Conservation (phyloP, 2,329 filamentous ascomycete species). For the Microcera coccophila region DNA sequence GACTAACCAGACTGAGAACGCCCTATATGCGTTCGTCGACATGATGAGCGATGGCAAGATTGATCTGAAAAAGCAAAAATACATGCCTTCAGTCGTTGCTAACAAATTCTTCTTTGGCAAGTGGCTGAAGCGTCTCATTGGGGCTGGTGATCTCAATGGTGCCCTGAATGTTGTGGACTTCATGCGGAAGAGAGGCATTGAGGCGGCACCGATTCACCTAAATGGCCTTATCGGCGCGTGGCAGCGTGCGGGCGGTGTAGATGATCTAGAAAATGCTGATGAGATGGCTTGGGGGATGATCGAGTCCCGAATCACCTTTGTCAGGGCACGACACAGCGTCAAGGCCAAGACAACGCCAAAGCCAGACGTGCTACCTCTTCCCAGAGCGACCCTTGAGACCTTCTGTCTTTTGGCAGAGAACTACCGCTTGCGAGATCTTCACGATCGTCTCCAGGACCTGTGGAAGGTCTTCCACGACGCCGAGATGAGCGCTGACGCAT, state of each 20-base stretch:
- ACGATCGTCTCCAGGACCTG: conserved; percentile 55
- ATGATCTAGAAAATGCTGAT: conserved; percentile 59
- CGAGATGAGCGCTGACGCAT: conserved; percentile 64
- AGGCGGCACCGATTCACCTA: conserved; percentile 68
- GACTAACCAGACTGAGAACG: conserved; percentile 60
- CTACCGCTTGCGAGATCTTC: conserved; percentile 61
- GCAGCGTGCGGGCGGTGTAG: conserved; percentile 58
- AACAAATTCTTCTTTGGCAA: conserved; percentile 84
- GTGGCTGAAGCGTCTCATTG: conserved; percentile 82
- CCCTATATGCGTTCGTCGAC: conserved; percentile 76
- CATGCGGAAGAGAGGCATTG: conserved; percentile 67
- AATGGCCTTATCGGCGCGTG: conserved; percentile 80
- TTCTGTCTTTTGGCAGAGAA: conserved; percentile 71
- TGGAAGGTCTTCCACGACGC: conserved; percentile 60
- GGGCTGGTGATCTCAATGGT: conserved; percentile 64
- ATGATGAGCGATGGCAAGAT: conserved; percentile 71
- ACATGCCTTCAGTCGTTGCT: conserved; percentile 47
- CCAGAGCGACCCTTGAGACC: conserved; percentile 68
- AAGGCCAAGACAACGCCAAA: conserved; percentile 1
- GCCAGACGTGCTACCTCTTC: conserved; percentile 33
- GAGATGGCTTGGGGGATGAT: conserved; percentile 74
- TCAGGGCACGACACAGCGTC: conserved; percentile 43
- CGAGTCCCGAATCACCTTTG: conserved; percentile 59
- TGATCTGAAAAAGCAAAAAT: conserved; percentile 42
- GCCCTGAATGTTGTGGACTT: conserved; percentile 69